Percentiles rank a stretch among this genome's conserved stretches.
Evolutionary conservation across 257 asterid species (phyloP).

Genomic region (Salvia hispanica): DNA sequence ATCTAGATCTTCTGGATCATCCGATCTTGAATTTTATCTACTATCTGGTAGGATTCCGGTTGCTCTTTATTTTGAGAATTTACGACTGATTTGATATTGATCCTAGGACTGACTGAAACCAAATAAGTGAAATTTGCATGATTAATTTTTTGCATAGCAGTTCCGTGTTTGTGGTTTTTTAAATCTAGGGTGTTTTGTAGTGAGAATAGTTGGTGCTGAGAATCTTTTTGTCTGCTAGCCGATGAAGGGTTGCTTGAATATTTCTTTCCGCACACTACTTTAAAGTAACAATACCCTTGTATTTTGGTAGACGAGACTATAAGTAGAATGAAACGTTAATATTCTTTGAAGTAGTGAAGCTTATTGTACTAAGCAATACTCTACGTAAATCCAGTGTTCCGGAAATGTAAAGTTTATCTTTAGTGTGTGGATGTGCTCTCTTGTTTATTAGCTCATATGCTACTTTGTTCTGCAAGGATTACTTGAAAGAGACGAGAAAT

Average conservation of each 20-base stretch:
- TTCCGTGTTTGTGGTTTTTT: background rate
- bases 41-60: slow-evolving; percentile 63
- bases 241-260: background rate
- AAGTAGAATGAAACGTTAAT: no score
- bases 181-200: no score
- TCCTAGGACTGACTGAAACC: background rate
- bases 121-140: background rate
- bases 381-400: no score
- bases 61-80: background rate
- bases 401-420: no score
- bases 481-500: background rate
- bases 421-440: no score
- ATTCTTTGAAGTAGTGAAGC: no score
- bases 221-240: no score
- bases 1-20: slow-evolving; percentile 88
- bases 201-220: no score
- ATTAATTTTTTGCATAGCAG: background rate
- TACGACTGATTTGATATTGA: background rate
- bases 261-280: background rate
- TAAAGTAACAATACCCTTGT: no score
- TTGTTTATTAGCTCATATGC: no score
- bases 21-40: slow-evolving; percentile 75
- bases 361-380: no score
- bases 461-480: background rate
- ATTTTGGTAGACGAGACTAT: no score